phyloP scores from a whole-genome alignment of 352 stramenopile genomes.

The Globisporangium heterothallicum region DNA sequence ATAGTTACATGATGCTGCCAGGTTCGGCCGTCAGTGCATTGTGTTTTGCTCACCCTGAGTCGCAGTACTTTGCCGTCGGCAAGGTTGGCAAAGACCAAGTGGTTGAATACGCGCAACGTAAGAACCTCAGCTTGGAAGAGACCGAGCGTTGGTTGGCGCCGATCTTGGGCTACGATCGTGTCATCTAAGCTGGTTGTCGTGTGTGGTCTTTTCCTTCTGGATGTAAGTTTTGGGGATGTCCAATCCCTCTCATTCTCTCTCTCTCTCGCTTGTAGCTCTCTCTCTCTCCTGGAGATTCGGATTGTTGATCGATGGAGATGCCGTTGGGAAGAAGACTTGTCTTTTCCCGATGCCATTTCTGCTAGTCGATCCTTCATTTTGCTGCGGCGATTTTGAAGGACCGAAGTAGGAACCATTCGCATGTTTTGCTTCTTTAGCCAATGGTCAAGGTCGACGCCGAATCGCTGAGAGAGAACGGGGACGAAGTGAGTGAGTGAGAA shows the following conservation, averaged over 20 bases:
- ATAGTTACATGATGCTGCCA: conserved; percentile 96
- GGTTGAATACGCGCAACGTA: conserved; percentile 90
- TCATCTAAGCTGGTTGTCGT: conserved; percentile 10
- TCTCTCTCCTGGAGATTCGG: background rate
- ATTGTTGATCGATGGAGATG: conserved; percentile 10
- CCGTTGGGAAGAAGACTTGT: conserved; percentile 3
- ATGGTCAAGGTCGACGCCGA: conserved; percentile 10
- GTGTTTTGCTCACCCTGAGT: conserved; percentile 94
- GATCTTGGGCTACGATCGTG: conserved; percentile 94
- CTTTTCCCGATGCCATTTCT: conserved; percentile 12
- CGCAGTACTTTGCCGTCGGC: conserved; percentile 96
- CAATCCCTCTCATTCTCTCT: too few species aligned
- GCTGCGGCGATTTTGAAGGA: background rate
- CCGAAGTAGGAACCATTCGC: conserved; percentile 14
- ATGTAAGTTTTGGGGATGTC: too few species aligned
- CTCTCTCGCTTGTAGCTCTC: conserved; percentile 40
- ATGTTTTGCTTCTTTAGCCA: conserved; percentile 17
- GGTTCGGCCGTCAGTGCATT: conserved; percentile 92
- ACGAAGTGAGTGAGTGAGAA: conserved; percentile 3
- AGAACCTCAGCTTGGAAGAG: conserved; percentile 84
- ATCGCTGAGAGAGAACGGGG: background rate
- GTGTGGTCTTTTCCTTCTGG: too few species aligned
- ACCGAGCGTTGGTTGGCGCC: conserved; percentile 94
- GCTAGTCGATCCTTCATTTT: background rate
- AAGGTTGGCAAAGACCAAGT: conserved; percentile 97